Conservation (phyloP, 108 stramenopile species). For the Chaetoceros tenuissimus region DNA sequence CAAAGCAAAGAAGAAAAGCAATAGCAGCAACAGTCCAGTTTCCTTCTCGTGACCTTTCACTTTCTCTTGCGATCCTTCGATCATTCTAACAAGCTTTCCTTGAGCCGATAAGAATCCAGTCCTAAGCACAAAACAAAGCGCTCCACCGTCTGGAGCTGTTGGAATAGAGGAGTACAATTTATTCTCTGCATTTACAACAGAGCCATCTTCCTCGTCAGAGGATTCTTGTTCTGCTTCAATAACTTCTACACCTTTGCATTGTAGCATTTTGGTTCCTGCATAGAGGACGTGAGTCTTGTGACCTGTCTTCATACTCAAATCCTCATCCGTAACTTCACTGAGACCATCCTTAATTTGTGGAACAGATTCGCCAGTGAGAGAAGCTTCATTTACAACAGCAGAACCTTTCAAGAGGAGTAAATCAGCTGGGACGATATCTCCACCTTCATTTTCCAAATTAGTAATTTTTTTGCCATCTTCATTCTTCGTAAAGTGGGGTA, state of each 20-base stretch:
- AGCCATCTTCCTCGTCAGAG: constrained; percentile 21
- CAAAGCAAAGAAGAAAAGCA: constrained; percentile 92
- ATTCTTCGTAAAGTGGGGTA: constrained; percentile 38
- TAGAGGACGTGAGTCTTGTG: constrained; percentile 91
- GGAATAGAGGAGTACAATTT: constrained; percentile 37
- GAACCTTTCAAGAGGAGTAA: constrained; percentile 78
- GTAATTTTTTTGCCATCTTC: constrained; percentile 10
- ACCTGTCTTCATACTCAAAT: constrained; percentile 64
- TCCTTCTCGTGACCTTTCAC: constrained; percentile 91
- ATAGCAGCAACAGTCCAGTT: constrained; percentile 80
- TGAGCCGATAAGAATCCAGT: constrained; percentile 96
- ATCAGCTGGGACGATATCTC: constrained; percentile 93
- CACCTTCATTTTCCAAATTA: constrained; percentile 56
- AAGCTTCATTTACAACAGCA: constrained; percentile 93
- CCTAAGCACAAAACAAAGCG: constrained; percentile 86
- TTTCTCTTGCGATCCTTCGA: constrained; percentile 95
- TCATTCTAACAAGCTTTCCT: constrained; percentile 97
- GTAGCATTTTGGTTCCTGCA: constrained; percentile 93
- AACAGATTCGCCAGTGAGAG: constrained; percentile 90
- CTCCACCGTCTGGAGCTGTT: constrained; percentile 85
- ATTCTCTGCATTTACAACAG: not conserved
- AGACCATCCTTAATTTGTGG: constrained; percentile 98
- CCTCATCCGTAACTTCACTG: constrained; percentile 45
- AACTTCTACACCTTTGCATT: constrained; percentile 62
- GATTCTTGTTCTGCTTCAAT: constrained; percentile 33